Percentiles rank a stretch among this genome's conserved stretches.
Conservation (phyloP, 2,329 filamentous ascomycete species). For the Scedosporium dehoogii region DNA sequence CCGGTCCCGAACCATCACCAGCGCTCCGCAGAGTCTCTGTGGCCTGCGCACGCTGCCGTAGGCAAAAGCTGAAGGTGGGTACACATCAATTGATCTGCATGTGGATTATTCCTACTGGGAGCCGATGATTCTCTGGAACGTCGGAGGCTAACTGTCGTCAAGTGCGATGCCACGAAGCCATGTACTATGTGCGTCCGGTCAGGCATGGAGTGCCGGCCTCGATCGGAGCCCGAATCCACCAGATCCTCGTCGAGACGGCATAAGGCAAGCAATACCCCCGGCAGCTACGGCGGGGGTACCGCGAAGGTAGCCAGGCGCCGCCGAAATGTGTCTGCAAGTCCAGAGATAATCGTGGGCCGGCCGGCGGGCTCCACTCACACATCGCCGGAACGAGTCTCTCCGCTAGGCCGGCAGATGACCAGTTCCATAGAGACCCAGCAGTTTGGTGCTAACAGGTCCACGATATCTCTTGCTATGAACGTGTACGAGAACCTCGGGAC, state of each 20-base stretch:
- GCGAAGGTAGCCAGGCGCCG: not conserved
- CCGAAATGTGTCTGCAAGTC: not conserved
- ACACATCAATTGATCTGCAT: not conserved
- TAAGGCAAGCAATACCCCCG: not conserved
- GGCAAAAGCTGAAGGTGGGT: constrained; percentile 9
- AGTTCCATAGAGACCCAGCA: constrained; percentile 6
- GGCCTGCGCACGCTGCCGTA: constrained; percentile 8
- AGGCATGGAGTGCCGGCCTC: constrained; percentile 7
- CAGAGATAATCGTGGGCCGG: not conserved
- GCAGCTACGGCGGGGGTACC: not conserved
- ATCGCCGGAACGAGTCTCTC: not conserved
- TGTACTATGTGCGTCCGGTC: constrained; percentile 9
- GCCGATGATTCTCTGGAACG: not conserved
- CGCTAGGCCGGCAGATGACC: not conserved
- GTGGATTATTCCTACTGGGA: not conserved
- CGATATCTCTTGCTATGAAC: constrained; percentile 8
- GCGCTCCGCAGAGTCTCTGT: constrained; percentile 2
- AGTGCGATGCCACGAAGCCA: constrained; percentile 9
- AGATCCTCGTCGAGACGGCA: not conserved
- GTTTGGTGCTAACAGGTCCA: constrained; percentile 9
- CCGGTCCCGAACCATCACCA: constrained; percentile 1
- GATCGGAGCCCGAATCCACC: not conserved
- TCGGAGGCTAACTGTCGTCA: not conserved
- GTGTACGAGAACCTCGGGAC: constrained; percentile 7
- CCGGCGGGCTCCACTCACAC: not conserved